These are phyloP conservation scores for Lepidopterella palustris DNA, from an alignment of 495 filamentous ascomycete genomes.

Conservation along the genomic window DNA sequence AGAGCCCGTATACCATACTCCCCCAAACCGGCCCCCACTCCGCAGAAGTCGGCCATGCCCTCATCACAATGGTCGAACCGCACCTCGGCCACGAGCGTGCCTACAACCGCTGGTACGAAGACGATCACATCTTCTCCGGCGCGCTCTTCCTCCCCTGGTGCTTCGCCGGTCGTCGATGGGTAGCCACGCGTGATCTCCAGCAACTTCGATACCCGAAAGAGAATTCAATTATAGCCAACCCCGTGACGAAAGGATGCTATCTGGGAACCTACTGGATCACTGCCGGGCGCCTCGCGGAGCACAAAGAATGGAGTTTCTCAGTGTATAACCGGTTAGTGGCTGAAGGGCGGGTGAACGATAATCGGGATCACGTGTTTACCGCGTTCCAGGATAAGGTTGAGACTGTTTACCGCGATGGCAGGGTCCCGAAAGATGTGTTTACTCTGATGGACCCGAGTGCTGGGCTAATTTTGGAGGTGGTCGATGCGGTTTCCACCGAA, in stretches of 20 bases:
- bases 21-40: background rate
- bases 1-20: background rate
- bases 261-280: background rate
- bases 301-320: background rate
- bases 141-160: background rate
- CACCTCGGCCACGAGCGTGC: background rate
- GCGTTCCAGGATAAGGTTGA: background rate
- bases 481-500: background rate
- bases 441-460: background rate
- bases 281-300: background rate
- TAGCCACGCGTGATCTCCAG: background rate
- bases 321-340: background rate
- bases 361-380: background rate
- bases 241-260: background rate
- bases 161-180: background rate
- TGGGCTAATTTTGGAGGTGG: background rate
- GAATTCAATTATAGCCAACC: background rate
- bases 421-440: background rate
- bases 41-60: background rate
- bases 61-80: background rate
- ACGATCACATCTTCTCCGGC: background rate
- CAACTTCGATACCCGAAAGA: background rate
- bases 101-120: background rate
- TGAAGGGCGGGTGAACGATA: background rate
- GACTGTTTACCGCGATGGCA: background rate